A percentile compares a stretch with the other conserved stretches of the same genome.
These are phyloP conservation scores for Ottelia alismoides DNA, from an alignment of 106 monocot species.

Conservation along the genomic window DNA sequence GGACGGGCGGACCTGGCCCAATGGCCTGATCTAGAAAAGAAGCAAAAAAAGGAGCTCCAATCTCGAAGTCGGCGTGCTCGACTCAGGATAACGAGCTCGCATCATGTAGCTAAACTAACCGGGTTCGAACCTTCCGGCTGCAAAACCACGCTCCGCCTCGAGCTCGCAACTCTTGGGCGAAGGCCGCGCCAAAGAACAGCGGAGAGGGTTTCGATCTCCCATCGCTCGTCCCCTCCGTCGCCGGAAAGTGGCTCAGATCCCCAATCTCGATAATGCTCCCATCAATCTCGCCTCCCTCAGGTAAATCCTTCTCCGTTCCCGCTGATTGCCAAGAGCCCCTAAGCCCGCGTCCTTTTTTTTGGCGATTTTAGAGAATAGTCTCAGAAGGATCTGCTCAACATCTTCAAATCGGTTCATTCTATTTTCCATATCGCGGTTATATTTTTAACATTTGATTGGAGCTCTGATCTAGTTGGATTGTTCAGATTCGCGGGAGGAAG, in stretches of 20 bases:
- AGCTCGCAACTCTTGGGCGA: no score
- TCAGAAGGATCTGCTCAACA: constrained; percentile 84
- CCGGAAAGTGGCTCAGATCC: constrained; percentile 99
- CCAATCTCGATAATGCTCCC: constrained; percentile 76
- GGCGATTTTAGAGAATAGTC: constrained; percentile 56
- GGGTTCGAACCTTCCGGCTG: no score
- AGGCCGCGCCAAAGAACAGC: no score
- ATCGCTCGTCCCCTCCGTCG: no score
- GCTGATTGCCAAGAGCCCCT: not conserved
- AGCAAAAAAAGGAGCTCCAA: no score
- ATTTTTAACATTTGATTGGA: not conserved
- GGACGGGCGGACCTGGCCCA: no score
- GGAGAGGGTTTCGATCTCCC: no score
- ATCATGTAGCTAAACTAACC: no score
- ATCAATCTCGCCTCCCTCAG: constrained; percentile 73
- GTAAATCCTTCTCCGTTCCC: not conserved
- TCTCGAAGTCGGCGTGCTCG: no score
- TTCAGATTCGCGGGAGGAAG: constrained; percentile 82
- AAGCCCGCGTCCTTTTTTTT: not conserved
- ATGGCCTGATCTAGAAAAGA: no score
- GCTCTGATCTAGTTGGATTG: not conserved
- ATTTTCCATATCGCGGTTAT: not conserved
- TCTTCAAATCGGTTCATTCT: constrained; percentile 54
- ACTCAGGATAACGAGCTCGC: no score
- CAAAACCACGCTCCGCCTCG: no score